These are phyloP conservation scores for Peterozyma xylosa DNA, from an alignment of 805 yeast species.

Conservation along the genomic window DNA sequence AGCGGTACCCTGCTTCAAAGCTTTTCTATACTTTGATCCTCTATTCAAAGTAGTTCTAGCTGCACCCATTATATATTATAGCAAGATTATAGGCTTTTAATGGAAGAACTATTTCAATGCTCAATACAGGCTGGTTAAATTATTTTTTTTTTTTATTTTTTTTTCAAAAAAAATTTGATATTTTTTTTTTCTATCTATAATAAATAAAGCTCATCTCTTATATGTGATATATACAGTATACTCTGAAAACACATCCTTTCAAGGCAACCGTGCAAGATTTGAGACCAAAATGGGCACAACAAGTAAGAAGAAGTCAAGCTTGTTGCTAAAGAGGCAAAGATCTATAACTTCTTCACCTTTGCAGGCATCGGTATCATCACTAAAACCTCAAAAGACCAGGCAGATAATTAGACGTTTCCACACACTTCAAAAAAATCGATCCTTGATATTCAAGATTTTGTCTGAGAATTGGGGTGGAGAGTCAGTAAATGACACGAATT, in stretches of 20 bases:
- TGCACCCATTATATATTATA: too few species aligned
- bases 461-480: conserved; percentile 11
- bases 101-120: too few species aligned
- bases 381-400: conserved; percentile 68
- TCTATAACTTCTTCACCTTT: conserved; percentile 8
- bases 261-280: not conserved
- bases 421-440: conserved; percentile 51
- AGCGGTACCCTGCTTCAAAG: not conserved
- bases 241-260: not conserved
- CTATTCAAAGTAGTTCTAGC: too few species aligned
- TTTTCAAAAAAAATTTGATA: not conserved
- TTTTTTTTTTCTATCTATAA: not conserved
- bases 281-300: conserved; percentile 2
- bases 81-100: too few species aligned
- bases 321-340: conserved; percentile 21
- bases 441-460: conserved; percentile 28
- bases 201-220: not conserved
- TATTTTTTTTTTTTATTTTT: not conserved
- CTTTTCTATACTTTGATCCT: not conserved
- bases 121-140: too few species aligned
- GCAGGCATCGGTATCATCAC: conserved; percentile 28
- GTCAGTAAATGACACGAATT: conserved; percentile 16
- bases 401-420: conserved; percentile 75
- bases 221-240: not conserved
- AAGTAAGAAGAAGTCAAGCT: conserved; percentile 12